Base-by-base conservation (phyloP, 2,329 filamentous ascomycete species). In the Talaromyces sp. region DNA sequence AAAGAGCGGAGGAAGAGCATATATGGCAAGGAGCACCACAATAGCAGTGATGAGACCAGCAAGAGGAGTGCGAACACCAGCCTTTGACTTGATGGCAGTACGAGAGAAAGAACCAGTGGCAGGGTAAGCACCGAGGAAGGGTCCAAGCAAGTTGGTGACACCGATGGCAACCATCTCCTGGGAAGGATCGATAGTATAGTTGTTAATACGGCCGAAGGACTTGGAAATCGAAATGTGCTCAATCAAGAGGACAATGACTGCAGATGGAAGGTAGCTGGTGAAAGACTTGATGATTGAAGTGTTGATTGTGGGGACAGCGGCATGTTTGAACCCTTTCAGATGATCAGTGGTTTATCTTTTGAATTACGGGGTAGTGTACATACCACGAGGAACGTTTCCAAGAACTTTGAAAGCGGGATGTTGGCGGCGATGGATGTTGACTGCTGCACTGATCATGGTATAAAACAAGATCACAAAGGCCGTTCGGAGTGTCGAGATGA, bases 171-270 rank as follows among this genome's bases (percentile, higher is more conserved):
- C 91, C 79, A 99, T 86, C 76, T 99, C 94, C 76, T 99, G 94
- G 0, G 94, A 97, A 0, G 95, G 93, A 71, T 97, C 89, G 75
- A 99, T 97, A 16, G 87, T 89, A 78, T 99, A 99, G 80, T 97
- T 96, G 82, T 97, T 98, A 71, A 97, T 87, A 66, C 94, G 87
- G 10, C 95, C 95, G 70, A 99, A 98, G 0, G 94, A 97, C 77
- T 98, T 99, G 19, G 93, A 92, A 68, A 98, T 97, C 57, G 94
- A 93, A 71, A 98, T 97, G 75, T 98, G 94, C 78, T 98, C 95
- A 67, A 98, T 96, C 41, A 98, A 84, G 65, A 98, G 84, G n/a
- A 99, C 93, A 69, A 98, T 96, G 61, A 97, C 88, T 0, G 90
- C 89, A 8, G 91, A 90, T 0, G 95, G 95, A 3, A 98, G 82